Percentiles rank a stretch among this genome's conserved stretches.
phyloP scores from a whole-genome alignment of 2,329 filamentous ascomycete genomes.

The Ilyonectria destructans region DNA sequence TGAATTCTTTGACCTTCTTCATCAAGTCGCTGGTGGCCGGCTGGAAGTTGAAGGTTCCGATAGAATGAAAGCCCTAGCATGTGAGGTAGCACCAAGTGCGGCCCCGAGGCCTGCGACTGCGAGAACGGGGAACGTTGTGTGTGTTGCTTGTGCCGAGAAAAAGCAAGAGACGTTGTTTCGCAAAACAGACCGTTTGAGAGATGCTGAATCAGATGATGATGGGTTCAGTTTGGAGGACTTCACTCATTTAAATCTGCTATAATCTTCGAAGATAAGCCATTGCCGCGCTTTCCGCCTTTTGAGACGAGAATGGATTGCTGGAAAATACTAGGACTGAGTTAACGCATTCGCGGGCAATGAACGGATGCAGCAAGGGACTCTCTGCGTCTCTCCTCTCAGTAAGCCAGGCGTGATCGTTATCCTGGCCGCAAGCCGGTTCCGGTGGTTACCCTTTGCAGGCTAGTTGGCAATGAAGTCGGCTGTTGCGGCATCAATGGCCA shows the following conservation, averaged over 20 bases:
- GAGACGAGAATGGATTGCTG: neutral
- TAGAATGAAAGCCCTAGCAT: neutral
- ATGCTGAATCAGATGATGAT: neutral
- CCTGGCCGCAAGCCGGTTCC: neutral
- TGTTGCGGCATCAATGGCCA: neutral
- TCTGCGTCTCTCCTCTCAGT: neutral
- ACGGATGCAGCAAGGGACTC: neutral
- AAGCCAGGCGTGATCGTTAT: neutral
- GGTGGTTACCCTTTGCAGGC: neutral
- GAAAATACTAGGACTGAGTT: too few species aligned
- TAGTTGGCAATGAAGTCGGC: neutral
- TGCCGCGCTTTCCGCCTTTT: neutral
- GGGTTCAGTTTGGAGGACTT: neutral
- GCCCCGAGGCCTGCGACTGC: neutral
- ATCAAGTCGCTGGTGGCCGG: neutral
- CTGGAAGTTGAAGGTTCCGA: neutral
- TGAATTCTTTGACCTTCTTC: slow-evolving; percentile 17
- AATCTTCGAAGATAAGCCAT: neutral
- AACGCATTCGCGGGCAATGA: too few species aligned
- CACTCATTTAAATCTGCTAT: neutral
- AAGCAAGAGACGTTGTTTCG: neutral
- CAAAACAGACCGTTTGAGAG: neutral
- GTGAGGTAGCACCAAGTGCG: neutral
- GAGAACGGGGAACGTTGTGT: neutral
- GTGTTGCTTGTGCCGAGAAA: neutral